Percentiles rank a stretch among this genome's conserved stretches.
Conservation (phyloP, 345 rosid species). For the Garcia nutans region DNA sequence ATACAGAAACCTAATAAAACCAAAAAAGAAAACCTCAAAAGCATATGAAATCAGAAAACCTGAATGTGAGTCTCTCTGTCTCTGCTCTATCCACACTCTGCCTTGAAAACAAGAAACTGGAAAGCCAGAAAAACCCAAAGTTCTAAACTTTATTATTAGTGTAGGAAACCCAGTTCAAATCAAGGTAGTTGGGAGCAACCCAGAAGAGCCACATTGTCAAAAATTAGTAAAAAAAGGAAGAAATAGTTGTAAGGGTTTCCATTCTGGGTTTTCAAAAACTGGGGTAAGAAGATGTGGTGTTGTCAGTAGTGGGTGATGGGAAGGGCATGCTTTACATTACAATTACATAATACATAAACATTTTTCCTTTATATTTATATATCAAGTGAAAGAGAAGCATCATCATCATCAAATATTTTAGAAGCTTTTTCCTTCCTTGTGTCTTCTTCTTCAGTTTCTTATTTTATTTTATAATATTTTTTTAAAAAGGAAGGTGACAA, state of each 20-base stretch:
- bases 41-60: not conserved
- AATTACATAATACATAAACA: not conserved
- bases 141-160: not conserved
- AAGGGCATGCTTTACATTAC: constrained; percentile 39
- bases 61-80: not conserved
- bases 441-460: constrained; percentile 25
- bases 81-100: not conserved
- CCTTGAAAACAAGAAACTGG: constrained; percentile 6
- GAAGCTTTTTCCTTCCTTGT: constrained; percentile 32
- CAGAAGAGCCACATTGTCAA: constrained; percentile 32
- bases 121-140: constrained; percentile 5
- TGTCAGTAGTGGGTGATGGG: constrained; percentile 58
- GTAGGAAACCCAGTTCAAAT: constrained; percentile 15
- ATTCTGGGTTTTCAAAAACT: constrained; percentile 21
- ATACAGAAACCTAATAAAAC: too few species aligned
- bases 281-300: constrained; percentile 39
- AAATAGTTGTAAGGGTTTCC: constrained; percentile 34
- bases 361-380: not conserved
- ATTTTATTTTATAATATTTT: not conserved
- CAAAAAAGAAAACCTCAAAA: not conserved
- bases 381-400: constrained; percentile 29
- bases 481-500: constrained; percentile 28
- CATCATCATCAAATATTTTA: constrained; percentile 21
- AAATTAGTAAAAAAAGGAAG: constrained; percentile 15
- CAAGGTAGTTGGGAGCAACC: constrained; percentile 6